A percentile compares a stretch with the other conserved stretches of the same genome.
Conservation (phyloP, 2,329 filamentous ascomycete genomes). For the Diplodia corticola region DNA sequence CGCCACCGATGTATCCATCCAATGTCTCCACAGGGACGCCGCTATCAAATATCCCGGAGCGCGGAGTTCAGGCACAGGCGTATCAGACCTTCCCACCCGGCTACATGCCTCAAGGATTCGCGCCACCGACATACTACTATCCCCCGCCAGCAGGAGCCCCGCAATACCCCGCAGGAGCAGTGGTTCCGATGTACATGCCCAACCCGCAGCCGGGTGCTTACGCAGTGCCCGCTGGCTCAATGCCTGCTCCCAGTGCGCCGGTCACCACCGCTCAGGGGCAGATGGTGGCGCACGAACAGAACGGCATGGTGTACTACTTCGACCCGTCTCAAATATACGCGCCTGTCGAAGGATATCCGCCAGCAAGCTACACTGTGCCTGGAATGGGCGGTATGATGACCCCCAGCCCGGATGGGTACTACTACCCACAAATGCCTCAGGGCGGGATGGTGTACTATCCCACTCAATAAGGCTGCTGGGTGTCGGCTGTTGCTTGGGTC, state of each 20-base stretch:
- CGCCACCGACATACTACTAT: constrained; percentile 63
- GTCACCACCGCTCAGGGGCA: constrained; percentile 49
- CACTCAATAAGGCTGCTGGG: constrained; percentile 28
- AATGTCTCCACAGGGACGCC: constrained; percentile 76
- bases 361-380: constrained; percentile 54
- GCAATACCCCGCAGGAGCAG: constrained; percentile 46
- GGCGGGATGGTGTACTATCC: constrained; percentile 60
- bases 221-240: constrained; percentile 39
- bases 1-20: constrained; percentile 68
- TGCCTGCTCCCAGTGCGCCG: constrained; percentile 24
- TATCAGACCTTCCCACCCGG: constrained; percentile 69
- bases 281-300: constrained; percentile 79
- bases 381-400: constrained; percentile 82
- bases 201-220: constrained; percentile 52
- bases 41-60: constrained; percentile 87
- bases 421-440: constrained; percentile 56
- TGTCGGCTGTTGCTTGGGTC: constrained; percentile 9
- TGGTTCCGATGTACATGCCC: constrained; percentile 60
- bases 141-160: constrained; percentile 48
- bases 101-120: constrained; percentile 50
- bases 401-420: constrained; percentile 54
- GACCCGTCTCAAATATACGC: constrained; percentile 68
- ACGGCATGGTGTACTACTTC: constrained; percentile 96
- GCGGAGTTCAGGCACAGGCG: constrained; percentile 83
- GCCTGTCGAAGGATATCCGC: constrained; percentile 45